Evolutionary conservation across 805 yeast genomes (phyloP).

Genomic region (Myxozyma sirexii): DNA sequence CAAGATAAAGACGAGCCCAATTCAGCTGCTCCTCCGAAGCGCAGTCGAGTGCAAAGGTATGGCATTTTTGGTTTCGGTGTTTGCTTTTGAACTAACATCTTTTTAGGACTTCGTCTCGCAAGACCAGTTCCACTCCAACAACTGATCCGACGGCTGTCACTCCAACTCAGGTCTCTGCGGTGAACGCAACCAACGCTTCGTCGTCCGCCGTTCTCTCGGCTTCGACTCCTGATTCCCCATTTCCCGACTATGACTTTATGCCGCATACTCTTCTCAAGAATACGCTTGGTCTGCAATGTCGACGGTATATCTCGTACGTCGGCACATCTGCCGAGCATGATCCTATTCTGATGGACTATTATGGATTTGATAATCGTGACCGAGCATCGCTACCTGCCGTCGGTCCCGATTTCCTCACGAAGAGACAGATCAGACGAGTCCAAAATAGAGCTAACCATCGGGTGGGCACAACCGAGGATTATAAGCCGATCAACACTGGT

Average conservation of each 20-base stretch:
- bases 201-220: constrained; percentile 9
- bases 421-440: constrained; percentile 30
- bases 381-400: constrained; percentile 29
- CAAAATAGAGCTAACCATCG: constrained; percentile 7
- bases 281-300: constrained; percentile 38
- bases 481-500: constrained; percentile 1
- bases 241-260: constrained; percentile 39
- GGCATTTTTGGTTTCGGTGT: neutral
- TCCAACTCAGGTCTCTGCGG: neutral
- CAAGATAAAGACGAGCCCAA: constrained; percentile 10
- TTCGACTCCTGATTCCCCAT: constrained; percentile 33
- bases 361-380: constrained; percentile 34
- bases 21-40: constrained; percentile 13
- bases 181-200: neutral
- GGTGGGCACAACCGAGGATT: constrained; percentile 1
- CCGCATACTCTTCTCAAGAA: constrained; percentile 36
- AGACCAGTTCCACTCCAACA: constrained; percentile 7
- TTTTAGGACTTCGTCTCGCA: constrained; percentile 19
- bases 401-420: constrained; percentile 27
- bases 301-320: constrained; percentile 37
- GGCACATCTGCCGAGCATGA: constrained; percentile 39
- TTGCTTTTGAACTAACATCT: neutral
- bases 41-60: constrained; percentile 21
- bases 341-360: constrained; percentile 37
- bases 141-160: constrained; percentile 1